Conservation (phyloP, 768 basidiomycete genomes). For the Leccinellum albellum region DNA sequence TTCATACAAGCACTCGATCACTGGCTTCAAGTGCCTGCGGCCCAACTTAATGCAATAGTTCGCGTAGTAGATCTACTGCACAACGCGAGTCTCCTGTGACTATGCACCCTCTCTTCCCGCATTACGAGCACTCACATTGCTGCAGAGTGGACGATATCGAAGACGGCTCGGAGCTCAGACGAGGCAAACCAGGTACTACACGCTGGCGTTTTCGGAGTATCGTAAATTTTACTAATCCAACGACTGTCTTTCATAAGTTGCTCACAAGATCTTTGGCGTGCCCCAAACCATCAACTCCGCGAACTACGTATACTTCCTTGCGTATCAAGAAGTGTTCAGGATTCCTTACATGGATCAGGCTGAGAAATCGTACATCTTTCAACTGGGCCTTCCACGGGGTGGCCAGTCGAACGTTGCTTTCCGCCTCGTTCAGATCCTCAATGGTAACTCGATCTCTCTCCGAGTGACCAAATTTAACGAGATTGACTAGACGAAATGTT, state of each 20-base stretch:
- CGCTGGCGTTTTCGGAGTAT: not conserved
- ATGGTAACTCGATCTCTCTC: conserved; percentile 40
- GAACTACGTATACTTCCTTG: conserved; percentile 96
- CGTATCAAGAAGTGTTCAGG: conserved; percentile 74
- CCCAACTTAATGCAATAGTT: conserved; percentile 68
- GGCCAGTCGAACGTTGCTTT: conserved; percentile 22
- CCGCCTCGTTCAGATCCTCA: conserved; percentile 70
- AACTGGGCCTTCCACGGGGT: conserved; percentile 22
- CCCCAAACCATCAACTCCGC: conserved; percentile 97
- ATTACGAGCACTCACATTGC: not conserved
- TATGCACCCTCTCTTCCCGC: not conserved
- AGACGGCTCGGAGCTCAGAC: conserved; percentile 80
- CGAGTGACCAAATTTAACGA: not conserved
- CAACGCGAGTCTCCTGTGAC: conserved; percentile 86
- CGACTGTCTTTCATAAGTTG: conserved; percentile 46
- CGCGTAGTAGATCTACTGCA: conserved; percentile 89
- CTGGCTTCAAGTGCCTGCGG: conserved; percentile 83
- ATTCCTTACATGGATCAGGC: conserved; percentile 7
- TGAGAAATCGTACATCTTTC: conserved; percentile 34
- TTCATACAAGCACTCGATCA: conserved; percentile 89
- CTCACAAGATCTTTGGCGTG: conserved; percentile 94
- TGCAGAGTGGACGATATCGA: conserved; percentile 92
- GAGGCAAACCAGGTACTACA: conserved; percentile 83
- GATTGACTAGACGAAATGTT: conserved; percentile 56
- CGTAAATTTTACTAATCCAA: not conserved